Percentiles rank a stretch among this genome's conserved stretches.
phyloP scores from a whole-genome alignment of 2,329 filamentous ascomycete species.

The Penicillium sp. region DNA sequence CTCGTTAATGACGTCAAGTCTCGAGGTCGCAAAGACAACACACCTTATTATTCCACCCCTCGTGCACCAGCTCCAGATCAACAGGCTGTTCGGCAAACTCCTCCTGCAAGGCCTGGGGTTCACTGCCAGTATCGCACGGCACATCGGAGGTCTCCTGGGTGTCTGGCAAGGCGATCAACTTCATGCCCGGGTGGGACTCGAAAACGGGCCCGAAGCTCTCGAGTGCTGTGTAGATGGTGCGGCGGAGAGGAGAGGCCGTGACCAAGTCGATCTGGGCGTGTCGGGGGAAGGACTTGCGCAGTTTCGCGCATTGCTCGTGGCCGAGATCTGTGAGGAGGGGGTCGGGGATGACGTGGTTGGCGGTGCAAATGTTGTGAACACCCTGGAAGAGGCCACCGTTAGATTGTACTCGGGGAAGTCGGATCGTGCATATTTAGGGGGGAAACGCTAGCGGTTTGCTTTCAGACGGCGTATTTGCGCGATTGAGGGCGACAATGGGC shows the following conservation, averaged over 20 bases:
- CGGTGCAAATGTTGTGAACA: slow-evolving; percentile 73
- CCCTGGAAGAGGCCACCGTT: slow-evolving; percentile 55
- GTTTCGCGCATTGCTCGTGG: slow-evolving; percentile 68
- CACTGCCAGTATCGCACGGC: slow-evolving; percentile 75
- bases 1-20: neutral
- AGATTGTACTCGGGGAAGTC: slow-evolving; percentile 5
- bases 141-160: slow-evolving; percentile 76
- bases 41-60: slow-evolving; percentile 73
- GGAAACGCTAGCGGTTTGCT: neutral
- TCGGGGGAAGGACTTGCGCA: slow-evolving; percentile 65
- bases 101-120: slow-evolving; percentile 54
- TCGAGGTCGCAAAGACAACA: neutral
- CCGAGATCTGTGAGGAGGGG: slow-evolving; percentile 77
- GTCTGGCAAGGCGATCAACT: slow-evolving; percentile 69
- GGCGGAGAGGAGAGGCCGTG: slow-evolving; percentile 75
- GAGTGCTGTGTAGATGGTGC: slow-evolving; percentile 78
- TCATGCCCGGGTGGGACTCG: slow-evolving; percentile 47
- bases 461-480: too few relatives aligned
- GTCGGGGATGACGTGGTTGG: slow-evolving; percentile 74
- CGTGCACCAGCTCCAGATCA: slow-evolving; percentile 63
- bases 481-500: neutral
- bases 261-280: slow-evolving; percentile 68
- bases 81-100: slow-evolving; percentile 65
- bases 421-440: too few relatives aligned
- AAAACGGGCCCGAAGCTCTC: slow-evolving; percentile 65